Base-by-base conservation (phyloP, 805 yeast species). In the Monosporozyma unispora region DNA sequence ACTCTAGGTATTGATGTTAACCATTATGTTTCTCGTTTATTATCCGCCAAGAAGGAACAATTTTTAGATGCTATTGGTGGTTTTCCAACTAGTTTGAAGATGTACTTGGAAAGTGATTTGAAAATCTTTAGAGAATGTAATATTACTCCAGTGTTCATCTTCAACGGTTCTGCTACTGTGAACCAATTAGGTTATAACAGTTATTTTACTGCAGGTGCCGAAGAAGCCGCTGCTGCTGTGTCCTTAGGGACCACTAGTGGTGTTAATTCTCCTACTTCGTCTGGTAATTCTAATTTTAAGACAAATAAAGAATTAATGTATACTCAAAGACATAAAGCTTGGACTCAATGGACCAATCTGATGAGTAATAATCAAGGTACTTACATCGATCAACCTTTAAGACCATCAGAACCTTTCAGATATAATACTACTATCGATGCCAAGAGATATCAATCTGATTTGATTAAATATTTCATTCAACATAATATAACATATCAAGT, bases 1-100 rank as follows among this genome's bases (percentile, higher is more conserved):
- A 77, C 82, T 14, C 69, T 88, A 47, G 96, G 96, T 49, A 84
- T 88, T 43, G 96, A 89, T 63, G 93, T 82, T 12, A 85, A 80
- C 55, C 89, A 87, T 61, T 89, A 87, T 59, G 66, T 87, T 37
- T 71, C 84, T 23, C 69, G 87, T 48, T 71, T 84, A 41, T 66
- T 84, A 52, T 59, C 82, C 4, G 71, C 71, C 55, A 81, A 80
- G 54, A 80, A 79, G 49, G 95, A 87, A 56, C 83, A 82, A 45
- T 78, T 77, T 52, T 64, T 81, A 39, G 84, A 82, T 46, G 95
- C 93, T 9, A 75, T 84, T 54, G 96, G 95, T 22, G 96, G 95
- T 0, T 76, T 82, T 50, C 95, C 96, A 1, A 64, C 76, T 45
- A 76, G 87, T 3, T 67, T 88, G 53, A 73, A 70, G 50, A 69